Conservation (phyloP, 257 asterid genomes). For the Cordia subcordata region DNA sequence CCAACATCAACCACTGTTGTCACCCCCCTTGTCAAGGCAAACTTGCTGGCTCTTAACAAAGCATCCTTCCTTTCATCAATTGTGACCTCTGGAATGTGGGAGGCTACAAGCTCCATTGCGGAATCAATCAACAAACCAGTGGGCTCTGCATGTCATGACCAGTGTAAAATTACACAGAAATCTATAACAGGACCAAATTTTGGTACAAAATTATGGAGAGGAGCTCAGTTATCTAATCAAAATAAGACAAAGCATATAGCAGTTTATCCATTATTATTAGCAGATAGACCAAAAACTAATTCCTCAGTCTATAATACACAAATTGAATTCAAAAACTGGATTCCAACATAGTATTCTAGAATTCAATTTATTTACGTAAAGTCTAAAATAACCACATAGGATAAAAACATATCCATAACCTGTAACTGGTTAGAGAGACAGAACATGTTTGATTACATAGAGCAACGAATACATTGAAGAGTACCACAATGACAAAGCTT, state of each 20-base stretch:
- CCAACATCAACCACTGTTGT: conserved; percentile 90
- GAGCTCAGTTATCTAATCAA: neutral
- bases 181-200: neutral
- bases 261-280: neutral
- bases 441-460: no score
- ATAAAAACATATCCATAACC: no score
- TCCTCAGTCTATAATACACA: no score
- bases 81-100: conserved; percentile 66
- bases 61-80: conserved; percentile 84
- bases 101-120: conserved; percentile 76
- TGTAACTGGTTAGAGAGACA: no score
- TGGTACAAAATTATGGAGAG: neutral
- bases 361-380: no score
- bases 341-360: no score
- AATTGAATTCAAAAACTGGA: no score
- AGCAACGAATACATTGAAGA: no score
- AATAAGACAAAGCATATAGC: neutral
- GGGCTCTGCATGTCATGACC: conserved; percentile 60
- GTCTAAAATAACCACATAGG: no score
- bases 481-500: no score
- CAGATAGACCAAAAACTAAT: no score
- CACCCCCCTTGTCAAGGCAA: conserved; percentile 80
- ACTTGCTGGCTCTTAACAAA: conserved; percentile 63
- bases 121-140: conserved; percentile 89
- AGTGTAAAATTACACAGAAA: conserved; percentile 4